These are phyloP conservation scores for Datisca glomerata DNA, from an alignment of 306 rosid species.

Conservation along the genomic window DNA sequence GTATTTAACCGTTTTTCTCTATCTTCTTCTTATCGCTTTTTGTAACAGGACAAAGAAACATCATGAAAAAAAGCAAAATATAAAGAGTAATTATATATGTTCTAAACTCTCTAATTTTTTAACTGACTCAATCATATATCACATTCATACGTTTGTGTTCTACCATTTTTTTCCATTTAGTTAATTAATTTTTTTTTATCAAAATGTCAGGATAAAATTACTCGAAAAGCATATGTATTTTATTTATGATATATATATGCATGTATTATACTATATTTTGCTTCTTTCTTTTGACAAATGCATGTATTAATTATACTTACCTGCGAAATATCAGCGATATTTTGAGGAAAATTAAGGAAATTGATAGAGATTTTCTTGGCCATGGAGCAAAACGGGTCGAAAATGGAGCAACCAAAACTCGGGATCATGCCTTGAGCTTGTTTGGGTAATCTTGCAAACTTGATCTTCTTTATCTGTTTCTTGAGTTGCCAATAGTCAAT, in stretches of 20 bases:
- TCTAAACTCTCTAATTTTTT: no score
- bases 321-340: neutral
- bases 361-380: constrained; percentile 14
- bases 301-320: neutral
- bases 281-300: neutral
- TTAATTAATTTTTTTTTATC: no score
- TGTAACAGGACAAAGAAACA: no score
- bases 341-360: constrained; percentile 1
- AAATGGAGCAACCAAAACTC: constrained; percentile 35
- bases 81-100: no score
- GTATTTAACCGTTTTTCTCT: neutral
- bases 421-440: neutral
- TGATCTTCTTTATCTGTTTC: constrained; percentile 60
- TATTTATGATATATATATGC: no score
- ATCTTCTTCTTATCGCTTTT: neutral
- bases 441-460: constrained; percentile 26
- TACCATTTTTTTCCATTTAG: no score
- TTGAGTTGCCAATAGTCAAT: constrained; percentile 62
- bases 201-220: neutral
- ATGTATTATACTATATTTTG: no score
- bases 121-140: no score
- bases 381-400: constrained; percentile 26
- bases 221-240: no score
- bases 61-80: no score
- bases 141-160: no score